A percentile compares a stretch with the other conserved stretches of the same genome.
These are phyloP conservation scores for Mycena metata DNA, from an alignment of 768 basidiomycete genomes.

Conservation along the genomic window DNA sequence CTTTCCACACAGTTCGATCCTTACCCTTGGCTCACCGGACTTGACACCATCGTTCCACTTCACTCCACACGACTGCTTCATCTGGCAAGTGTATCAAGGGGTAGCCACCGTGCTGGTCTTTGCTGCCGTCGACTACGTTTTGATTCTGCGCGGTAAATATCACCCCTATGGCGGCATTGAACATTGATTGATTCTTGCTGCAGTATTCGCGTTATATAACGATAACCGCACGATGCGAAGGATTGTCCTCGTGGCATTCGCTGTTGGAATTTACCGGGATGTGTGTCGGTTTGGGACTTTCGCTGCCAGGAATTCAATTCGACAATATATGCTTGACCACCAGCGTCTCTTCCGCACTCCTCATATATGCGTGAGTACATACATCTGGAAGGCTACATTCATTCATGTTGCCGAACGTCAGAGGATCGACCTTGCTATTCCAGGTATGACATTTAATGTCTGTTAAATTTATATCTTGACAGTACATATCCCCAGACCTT, in stretches of 20 bases:
- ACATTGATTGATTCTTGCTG: slow-evolving; percentile 35
- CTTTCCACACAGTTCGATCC: slow-evolving; percentile 43
- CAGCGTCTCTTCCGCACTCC: slow-evolving; percentile 43
- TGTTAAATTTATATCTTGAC: no score
- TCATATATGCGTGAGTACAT: slow-evolving; percentile 50
- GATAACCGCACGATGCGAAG: slow-evolving; percentile 46
- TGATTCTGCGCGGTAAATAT: slow-evolving; percentile 54
- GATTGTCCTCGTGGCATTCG: slow-evolving; percentile 45
- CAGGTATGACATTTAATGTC: slow-evolving; percentile 39
- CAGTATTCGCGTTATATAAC: slow-evolving; percentile 59
- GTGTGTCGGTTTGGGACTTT: slow-evolving; percentile 45
- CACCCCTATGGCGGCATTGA: no score
- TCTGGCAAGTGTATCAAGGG: slow-evolving; percentile 61
- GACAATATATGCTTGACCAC: slow-evolving; percentile 52
- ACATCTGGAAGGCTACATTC: not conserved
- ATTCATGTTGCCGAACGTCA: slow-evolving; percentile 28
- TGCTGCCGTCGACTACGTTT: slow-evolving; percentile 52
- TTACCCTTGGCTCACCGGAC: slow-evolving; percentile 51
- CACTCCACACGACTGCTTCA: slow-evolving; percentile 56
- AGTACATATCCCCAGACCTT: slow-evolving; percentile 33
- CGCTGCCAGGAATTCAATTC: slow-evolving; percentile 49
- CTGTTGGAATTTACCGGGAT: slow-evolving; percentile 50
- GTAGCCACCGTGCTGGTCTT: slow-evolving; percentile 48
- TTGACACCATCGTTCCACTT: slow-evolving; percentile 53
- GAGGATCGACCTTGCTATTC: slow-evolving; percentile 48